Evolutionary conservation across 2,329 filamentous ascomycete species (phyloP).

Genomic region (Lachnellula arida): DNA sequence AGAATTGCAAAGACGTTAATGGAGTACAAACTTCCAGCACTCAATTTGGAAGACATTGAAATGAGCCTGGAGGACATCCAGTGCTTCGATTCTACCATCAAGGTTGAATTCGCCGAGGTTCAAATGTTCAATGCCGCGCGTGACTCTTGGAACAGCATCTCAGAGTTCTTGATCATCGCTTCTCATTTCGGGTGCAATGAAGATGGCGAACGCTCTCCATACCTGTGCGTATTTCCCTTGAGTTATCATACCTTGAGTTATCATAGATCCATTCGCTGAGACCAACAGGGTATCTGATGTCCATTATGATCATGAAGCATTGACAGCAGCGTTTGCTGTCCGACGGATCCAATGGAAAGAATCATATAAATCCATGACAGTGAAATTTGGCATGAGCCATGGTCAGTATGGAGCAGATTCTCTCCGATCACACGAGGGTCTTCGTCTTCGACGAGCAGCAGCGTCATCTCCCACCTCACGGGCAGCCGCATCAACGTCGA

Average conservation of each 20-base stretch:
- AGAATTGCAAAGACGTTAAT: conserved; percentile 15
- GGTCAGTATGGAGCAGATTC: conserved; percentile 4
- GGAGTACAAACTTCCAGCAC: conserved; percentile 17
- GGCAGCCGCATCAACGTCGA: not conserved
- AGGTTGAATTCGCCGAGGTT: not conserved
- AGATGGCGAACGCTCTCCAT: conserved; percentile 9
- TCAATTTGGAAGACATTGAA: conserved; percentile 19
- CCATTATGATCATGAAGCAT: conserved; percentile 3
- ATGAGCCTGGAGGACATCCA: conserved; percentile 2
- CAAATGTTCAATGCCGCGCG: conserved; percentile 2
- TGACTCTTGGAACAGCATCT: conserved; percentile 7
- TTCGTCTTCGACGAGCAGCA: conserved; percentile 3
- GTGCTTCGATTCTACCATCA: conserved; percentile 12
- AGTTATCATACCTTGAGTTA: too few species aligned
- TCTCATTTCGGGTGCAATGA: conserved; percentile 10
- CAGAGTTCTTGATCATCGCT: conserved; percentile 7
- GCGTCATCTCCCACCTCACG: not conserved
- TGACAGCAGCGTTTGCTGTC: conserved; percentile 5
- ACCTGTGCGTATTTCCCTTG: not conserved
- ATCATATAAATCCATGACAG: conserved; percentile 15
- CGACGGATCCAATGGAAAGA: conserved; percentile 8
- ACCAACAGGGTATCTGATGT: conserved; percentile 7
- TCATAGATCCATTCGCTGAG: too few species aligned
- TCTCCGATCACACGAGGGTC: conserved; percentile 10
- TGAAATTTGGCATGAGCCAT: conserved; percentile 13